Conservation (phyloP, 2,329 filamentous ascomycete genomes). For the Fusarium buxicola region DNA sequence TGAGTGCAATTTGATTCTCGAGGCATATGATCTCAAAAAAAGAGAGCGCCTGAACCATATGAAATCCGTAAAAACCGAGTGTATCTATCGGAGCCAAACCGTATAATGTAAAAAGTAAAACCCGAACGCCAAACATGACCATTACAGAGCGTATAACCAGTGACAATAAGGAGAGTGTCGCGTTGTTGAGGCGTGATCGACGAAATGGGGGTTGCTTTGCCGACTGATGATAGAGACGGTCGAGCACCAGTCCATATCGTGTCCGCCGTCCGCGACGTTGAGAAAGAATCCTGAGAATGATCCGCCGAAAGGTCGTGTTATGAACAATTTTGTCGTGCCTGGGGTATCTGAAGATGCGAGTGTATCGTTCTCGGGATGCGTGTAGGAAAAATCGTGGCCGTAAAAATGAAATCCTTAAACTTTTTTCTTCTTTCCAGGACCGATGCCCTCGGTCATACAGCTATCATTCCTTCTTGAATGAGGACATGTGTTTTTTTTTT, state of each 20-base stretch:
- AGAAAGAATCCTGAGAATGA: slow-evolving; percentile 44
- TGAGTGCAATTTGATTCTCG: neutral
- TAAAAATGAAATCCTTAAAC: slow-evolving; percentile 45
- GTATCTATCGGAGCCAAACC: slow-evolving; percentile 45
- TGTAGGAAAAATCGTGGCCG: slow-evolving; percentile 50
- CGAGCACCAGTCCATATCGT: slow-evolving; percentile 5
- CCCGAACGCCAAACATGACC: slow-evolving; percentile 48
- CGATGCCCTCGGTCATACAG: slow-evolving; percentile 27
- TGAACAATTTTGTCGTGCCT: slow-evolving; percentile 53
- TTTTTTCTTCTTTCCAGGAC: slow-evolving; percentile 46
- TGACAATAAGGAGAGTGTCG: slow-evolving; percentile 32
- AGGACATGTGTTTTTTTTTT: slow-evolving; percentile 26
- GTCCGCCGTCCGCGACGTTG: slow-evolving; percentile 30
- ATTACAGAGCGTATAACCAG: slow-evolving; percentile 52
- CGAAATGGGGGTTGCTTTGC: neutral
- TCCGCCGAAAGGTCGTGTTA: slow-evolving; percentile 46
- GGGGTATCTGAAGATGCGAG: slow-evolving; percentile 56
- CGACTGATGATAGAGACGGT: neutral
- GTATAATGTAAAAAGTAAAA: slow-evolving; percentile 43
- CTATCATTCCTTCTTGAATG: slow-evolving; percentile 33
- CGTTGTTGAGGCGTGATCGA: slow-evolving; percentile 7
- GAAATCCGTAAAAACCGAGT: slow-evolving; percentile 38
- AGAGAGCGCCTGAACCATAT: slow-evolving; percentile 17
- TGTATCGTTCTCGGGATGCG: slow-evolving; percentile 50
- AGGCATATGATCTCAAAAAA: slow-evolving; percentile 7